These are phyloP conservation scores for Mortierella hygrophila DNA, from an alignment of 192 early-diverging fungal species.

Conservation along the genomic window DNA sequence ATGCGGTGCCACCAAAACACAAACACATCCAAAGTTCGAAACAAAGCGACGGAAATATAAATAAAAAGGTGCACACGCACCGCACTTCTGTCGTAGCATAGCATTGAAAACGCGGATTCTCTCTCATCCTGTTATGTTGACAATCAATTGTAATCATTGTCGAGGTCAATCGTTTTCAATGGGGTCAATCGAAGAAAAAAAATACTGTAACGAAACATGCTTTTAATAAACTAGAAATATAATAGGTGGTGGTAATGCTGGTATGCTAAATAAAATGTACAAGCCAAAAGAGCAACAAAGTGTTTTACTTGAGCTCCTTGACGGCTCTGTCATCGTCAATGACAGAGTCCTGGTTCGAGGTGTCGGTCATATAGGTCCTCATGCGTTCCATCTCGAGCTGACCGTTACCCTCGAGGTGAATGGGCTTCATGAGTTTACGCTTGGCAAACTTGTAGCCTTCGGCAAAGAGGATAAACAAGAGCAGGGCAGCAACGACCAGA, in stretches of 20 bases:
- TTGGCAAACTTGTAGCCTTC: conserved; percentile 33
- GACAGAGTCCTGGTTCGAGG: conserved; percentile 22
- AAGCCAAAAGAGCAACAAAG: background rate
- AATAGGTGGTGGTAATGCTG: background rate
- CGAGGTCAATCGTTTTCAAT: background rate
- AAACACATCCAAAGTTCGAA: too few species aligned
- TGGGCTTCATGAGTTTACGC: conserved; percentile 25
- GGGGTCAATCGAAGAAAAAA: background rate
- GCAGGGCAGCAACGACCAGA: conserved; percentile 24
- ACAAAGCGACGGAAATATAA: too few species aligned
- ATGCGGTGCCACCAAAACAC: too few species aligned
- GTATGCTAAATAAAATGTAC: conserved; percentile 4
- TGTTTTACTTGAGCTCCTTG: background rate
- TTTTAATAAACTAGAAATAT: background rate
- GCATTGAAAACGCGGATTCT: too few species aligned
- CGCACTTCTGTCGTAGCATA: too few species aligned
- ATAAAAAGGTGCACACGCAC: too few species aligned
- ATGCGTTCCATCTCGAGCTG: conserved; percentile 39
- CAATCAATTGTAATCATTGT: too few species aligned
- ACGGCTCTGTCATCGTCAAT: conserved; percentile 10
- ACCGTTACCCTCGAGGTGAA: conserved; percentile 9
- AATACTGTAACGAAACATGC: background rate
- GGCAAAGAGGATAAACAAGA: conserved; percentile 29
- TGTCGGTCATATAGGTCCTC: conserved; percentile 20
- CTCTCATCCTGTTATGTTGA: too few species aligned